Evolutionary conservation across 108 stramenopile species (phyloP), one percentile per base, ranked within the genome.

Genomic region (Fragilaria crotonensis): DNA sequence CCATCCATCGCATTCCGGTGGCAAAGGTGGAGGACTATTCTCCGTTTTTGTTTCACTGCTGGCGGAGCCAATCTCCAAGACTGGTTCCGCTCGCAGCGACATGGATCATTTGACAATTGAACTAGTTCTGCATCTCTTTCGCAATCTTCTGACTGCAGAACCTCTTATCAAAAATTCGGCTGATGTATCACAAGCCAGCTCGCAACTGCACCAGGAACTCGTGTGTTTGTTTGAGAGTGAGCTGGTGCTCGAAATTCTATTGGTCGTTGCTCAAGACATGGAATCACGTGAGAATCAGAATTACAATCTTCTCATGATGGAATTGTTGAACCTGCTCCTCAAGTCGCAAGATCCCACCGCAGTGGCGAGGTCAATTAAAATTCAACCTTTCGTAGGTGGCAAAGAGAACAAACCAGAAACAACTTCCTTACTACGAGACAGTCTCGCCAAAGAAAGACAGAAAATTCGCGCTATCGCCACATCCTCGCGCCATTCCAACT

Each of bases 271-370:
- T n/a, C 82, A 83, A 54, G 87, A 87, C 17, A 78, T 90, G 60
- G 84, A 87, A 58, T 63, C 68, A 25, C 70, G 83, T 32, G 90
- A 92, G 44, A 89, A 89, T 68, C 63, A 67, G 18, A 84, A 78
- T 23, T 94, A 90, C 64, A 94, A 90, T 64, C 69, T 94, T 54
- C 64, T 90, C 20, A 28, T 90, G 48, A 89, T 94, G 93, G 93
- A 94, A 61, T 73, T 94, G 54, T 54, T 94, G 52, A 71, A 83
- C 44, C 78, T 73, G 50, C 32, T 93, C 60, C 62, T 89, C 52
- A 73, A 71, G 57, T 59, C 68, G 21, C 85, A 89, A 27, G 71
- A 81, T 66, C 80, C 76, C 3, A 67, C 69, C 31, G 75, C 70
- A 0, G 72, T 76, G 19, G 76, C 70, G 11, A 47, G 54, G 20